Conservation (phyloP, 2,329 filamentous ascomycete genomes). For the Colletotrichum lini region DNA sequence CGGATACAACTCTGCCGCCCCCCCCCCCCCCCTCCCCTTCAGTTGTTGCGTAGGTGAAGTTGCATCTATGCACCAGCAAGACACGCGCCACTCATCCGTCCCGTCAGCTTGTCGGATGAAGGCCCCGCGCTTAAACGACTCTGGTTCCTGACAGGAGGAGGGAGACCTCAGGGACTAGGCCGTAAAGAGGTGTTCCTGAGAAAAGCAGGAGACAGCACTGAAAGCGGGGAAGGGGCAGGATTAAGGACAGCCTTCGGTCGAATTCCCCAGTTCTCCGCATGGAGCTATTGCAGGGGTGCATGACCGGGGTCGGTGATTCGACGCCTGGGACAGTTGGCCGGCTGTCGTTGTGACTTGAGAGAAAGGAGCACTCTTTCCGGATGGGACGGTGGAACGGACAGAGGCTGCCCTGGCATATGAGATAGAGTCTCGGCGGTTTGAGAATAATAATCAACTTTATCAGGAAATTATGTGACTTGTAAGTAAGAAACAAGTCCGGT, state of each 20-base stretch:
- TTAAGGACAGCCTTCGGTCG: background rate
- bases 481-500: background rate
- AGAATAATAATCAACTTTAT: background rate
- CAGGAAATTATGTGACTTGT: too few relatives aligned
- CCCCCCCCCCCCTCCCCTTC: background rate
- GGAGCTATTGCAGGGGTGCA: conserved; percentile 17
- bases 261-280: conserved; percentile 34
- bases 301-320: conserved; percentile 17
- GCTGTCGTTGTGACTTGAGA: background rate
- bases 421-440: background rate
- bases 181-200: background rate
- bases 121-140: conserved; percentile 1
- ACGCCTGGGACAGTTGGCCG: conserved; percentile 6
- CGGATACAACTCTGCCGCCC: conserved; percentile 19
- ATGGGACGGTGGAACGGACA: background rate
- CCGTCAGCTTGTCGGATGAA: background rate
- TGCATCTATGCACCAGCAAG: conserved; percentile 4
- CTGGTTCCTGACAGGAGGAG: conserved; percentile 6
- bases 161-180: background rate
- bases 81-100: background rate
- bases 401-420: background rate
- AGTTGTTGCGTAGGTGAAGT: background rate
- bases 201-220: background rate
- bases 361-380: conserved; percentile 18
- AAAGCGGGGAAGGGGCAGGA: conserved; percentile 20